Evolutionary conservation across 164 flowering plant species (phyloP).

Genomic region (Kingdonia uniflora): DNA sequence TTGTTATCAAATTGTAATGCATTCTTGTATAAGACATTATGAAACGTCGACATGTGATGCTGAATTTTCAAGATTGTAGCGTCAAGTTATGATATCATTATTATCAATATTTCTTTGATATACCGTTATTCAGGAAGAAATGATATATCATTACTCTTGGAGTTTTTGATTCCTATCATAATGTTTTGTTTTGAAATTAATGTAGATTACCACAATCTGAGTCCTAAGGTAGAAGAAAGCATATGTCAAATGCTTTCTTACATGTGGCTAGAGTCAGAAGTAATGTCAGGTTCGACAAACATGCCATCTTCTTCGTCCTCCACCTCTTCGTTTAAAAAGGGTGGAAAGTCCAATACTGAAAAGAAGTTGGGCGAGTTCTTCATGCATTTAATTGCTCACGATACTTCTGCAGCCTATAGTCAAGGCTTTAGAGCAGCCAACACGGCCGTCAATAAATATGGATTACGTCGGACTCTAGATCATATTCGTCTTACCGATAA

Average conservation of each 20-base stretch:
- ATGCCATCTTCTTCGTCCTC: conserved; percentile 59
- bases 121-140: too few relatives aligned
- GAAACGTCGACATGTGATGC: too few relatives aligned
- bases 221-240: conserved; percentile 87
- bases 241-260: conserved; percentile 82
- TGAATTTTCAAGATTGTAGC: too few relatives aligned
- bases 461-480: conserved; percentile 67
- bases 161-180: not conserved
- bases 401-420: conserved; percentile 81
- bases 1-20: too few relatives aligned
- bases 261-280: conserved; percentile 97
- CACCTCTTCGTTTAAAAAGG: conserved; percentile 58
- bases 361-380: conserved; percentile 81
- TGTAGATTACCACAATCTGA: conserved; percentile 70
- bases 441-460: conserved; percentile 75
- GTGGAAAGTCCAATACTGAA: conserved; percentile 49
- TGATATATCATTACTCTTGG: too few relatives aligned
- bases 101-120: too few relatives aligned
- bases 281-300: conserved; percentile 42
- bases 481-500: conserved; percentile 66
- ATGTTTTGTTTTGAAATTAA: not conserved
- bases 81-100: too few relatives aligned
- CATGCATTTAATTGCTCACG: conserved; percentile 77
- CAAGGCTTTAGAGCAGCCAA: conserved; percentile 80
- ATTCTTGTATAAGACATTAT: too few relatives aligned